A percentile compares a stretch with the other conserved stretches of the same genome.
phyloP scores from a whole-genome alignment of 2,329 filamentous ascomycete species.

The Hypoxylon sp. region DNA sequence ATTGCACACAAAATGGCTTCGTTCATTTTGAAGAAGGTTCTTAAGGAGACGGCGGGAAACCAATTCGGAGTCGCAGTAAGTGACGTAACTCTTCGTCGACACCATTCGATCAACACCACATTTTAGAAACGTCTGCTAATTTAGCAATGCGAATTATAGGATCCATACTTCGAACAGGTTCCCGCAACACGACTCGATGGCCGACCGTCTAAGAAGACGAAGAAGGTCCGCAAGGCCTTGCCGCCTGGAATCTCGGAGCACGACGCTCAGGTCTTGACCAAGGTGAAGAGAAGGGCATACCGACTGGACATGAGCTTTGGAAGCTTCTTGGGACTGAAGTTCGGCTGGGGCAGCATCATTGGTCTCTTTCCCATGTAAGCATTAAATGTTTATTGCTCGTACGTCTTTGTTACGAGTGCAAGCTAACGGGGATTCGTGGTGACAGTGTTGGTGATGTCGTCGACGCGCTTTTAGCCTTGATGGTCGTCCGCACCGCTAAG shows the following conservation, averaged over 20 bases:
- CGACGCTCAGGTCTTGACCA: slow-evolving; percentile 83
- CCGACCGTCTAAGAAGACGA: slow-evolving; percentile 73
- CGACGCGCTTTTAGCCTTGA: slow-evolving; percentile 77
- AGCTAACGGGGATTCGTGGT: slow-evolving; percentile 39
- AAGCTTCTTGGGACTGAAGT: slow-evolving; percentile 80
- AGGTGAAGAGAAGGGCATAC: slow-evolving; percentile 86
- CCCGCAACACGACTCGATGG: slow-evolving; percentile 75
- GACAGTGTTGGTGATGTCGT: slow-evolving; percentile 75
- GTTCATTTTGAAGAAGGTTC: slow-evolving; percentile 62
- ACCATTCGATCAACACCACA: background rate
- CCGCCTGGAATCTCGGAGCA: slow-evolving; percentile 84
- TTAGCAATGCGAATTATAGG: slow-evolving; percentile 58
- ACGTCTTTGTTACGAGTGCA: background rate
- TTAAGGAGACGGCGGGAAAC: slow-evolving; percentile 65
- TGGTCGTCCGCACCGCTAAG: slow-evolving; percentile 76
- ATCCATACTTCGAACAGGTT: slow-evolving; percentile 88
- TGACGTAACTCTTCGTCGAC: slow-evolving; percentile 42
- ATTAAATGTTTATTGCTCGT: slow-evolving; percentile 9
- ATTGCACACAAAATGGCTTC: slow-evolving; percentile 58
- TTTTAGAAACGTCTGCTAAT: slow-evolving; percentile 33
- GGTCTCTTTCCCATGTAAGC: slow-evolving; percentile 83
- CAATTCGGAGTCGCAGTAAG: slow-evolving; percentile 65
- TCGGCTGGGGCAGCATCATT: slow-evolving; percentile 90
- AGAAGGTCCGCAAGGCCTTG: slow-evolving; percentile 85
- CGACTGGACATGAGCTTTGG: slow-evolving; percentile 85